phyloP scores from a whole-genome alignment of 805 yeast genomes.

The Helenozyma baotianmanensis region DNA sequence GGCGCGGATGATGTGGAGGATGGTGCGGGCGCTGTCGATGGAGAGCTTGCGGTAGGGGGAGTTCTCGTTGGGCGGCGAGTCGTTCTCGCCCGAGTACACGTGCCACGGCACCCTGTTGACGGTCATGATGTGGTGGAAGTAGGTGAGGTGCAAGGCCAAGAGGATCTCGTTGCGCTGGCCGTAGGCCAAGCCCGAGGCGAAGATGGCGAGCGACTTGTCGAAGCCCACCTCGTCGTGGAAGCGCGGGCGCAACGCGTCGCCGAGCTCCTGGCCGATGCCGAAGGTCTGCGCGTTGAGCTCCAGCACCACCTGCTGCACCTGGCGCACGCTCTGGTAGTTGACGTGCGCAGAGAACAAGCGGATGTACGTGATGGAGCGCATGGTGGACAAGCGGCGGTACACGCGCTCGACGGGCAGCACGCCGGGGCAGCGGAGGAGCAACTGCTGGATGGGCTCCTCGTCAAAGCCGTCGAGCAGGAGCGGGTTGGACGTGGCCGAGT shows the following conservation, averaged over 20 bases:
- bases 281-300: constrained; percentile 27
- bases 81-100: constrained; percentile 16
- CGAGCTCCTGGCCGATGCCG: constrained; percentile 17
- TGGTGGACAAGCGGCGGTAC: constrained; percentile 29
- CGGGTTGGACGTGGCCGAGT: constrained; percentile 12
- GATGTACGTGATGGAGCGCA: constrained; percentile 28
- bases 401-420: constrained; percentile 44
- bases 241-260: constrained; percentile 21
- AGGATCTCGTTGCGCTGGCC: constrained; percentile 3
- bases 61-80: constrained; percentile 11
- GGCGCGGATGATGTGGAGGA: constrained; percentile 22
- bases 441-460: constrained; percentile 15
- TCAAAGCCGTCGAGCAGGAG: too few relatives aligned
- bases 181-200: not conserved
- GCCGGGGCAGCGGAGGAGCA: constrained; percentile 41
- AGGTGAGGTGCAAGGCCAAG: constrained; percentile 25
- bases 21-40: constrained; percentile 35
- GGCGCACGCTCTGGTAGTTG: constrained; percentile 14
- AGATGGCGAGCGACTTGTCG: constrained; percentile 1
- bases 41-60: constrained; percentile 25
- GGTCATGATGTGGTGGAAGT: constrained; percentile 32
- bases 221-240: constrained; percentile 33
- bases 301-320: constrained; percentile 19
- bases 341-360: constrained; percentile 29
- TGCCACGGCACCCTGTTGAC: constrained; percentile 32